Percentiles rank a stretch among this genome's conserved stretches.
phyloP scores from a whole-genome alignment of 345 rosid genomes.

The Acer negundo region DNA sequence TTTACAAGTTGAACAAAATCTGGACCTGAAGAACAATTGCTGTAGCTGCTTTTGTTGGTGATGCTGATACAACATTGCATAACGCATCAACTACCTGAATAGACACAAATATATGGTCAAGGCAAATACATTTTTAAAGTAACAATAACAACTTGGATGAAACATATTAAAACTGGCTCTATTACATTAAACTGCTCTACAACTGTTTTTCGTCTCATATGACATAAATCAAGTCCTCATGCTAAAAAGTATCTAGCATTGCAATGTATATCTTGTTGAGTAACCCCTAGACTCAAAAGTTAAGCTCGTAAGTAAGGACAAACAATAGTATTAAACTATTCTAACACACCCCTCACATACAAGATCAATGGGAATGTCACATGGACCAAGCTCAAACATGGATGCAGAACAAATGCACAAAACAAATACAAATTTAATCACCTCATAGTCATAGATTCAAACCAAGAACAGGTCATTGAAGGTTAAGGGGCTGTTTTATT shows the following conservation, averaged over 20 bases:
- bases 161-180: neutral
- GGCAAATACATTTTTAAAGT: neutral
- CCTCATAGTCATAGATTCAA: neutral
- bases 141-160: neutral
- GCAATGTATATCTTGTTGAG: neutral
- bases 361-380: neutral
- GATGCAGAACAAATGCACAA: neutral
- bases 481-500: neutral
- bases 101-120: constrained; percentile 23
- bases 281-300: neutral
- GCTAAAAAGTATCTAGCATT: neutral
- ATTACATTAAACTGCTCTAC: constrained; percentile 2
- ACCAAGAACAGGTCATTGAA: neutral
- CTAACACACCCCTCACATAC: neutral
- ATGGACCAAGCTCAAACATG: neutral
- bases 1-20: constrained; percentile 36
- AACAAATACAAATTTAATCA: neutral
- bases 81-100: constrained; percentile 88
- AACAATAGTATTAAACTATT: neutral
- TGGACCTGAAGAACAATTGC: constrained; percentile 96
- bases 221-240: neutral
- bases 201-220: neutral
- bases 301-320: neutral
- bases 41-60: constrained; percentile 89
- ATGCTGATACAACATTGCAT: constrained; percentile 89